phyloP scores from a whole-genome alignment of 208 protist species.

The Crithidia acanthocephali region DNA sequence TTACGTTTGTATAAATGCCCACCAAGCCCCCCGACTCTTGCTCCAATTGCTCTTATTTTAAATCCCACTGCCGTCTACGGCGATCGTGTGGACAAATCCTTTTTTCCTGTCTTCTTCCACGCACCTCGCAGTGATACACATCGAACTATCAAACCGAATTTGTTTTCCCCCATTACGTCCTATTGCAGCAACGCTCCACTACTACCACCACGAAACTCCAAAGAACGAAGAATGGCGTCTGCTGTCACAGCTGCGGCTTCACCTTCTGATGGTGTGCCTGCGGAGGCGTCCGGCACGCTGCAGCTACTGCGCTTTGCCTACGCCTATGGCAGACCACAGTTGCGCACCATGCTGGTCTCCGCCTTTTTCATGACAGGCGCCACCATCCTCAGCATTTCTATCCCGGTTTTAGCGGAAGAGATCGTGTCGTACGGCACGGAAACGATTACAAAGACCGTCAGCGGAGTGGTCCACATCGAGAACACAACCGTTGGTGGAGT shows the following conservation, averaged over 20 bases:
- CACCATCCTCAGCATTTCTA: constrained; percentile 40
- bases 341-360: constrained; percentile 38
- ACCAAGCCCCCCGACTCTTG: too few species aligned
- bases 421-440: constrained; percentile 44
- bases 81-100: too few species aligned
- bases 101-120: too few species aligned
- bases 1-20: too few species aligned
- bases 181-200: too few species aligned
- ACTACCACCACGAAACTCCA: too few species aligned
- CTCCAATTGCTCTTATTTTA: too few species aligned
- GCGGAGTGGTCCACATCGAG: neutral
- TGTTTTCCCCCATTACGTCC: neutral
- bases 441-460: constrained; percentile 7
- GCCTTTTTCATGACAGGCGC: constrained; percentile 46
- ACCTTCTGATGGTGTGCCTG: neutral
- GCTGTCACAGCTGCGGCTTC: neutral
- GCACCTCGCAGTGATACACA: too few species aligned
- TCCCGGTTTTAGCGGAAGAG: constrained; percentile 56
- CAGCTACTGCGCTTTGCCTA: constrained; percentile 45
- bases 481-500: neutral
- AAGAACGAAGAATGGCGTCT: too few species aligned
- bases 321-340: constrained; percentile 44
- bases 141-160: neutral
- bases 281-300: neutral
- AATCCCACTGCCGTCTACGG: too few species aligned